A percentile compares a stretch with the other conserved stretches of the same genome.
Conservation (phyloP, 2,329 filamentous ascomycete species). For the Arthrobotrys entomopaga region DNA sequence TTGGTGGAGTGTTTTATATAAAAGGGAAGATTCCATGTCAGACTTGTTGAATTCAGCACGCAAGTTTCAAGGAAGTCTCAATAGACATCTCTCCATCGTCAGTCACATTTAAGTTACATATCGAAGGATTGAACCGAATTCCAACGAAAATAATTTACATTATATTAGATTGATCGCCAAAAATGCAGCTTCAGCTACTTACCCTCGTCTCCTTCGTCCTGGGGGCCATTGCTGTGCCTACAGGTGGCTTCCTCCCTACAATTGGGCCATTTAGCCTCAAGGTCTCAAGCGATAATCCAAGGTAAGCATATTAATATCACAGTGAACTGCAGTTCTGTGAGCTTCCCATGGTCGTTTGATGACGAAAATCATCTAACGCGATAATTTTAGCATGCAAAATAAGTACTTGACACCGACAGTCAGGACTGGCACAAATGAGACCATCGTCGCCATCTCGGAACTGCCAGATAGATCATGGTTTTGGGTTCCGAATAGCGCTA, state of each 20-base stretch:
- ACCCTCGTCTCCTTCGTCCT: conserved; percentile 16
- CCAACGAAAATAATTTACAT: too few relatives aligned
- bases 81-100: conserved; percentile 5
- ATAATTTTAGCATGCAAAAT: conserved; percentile 23
- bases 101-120: too few relatives aligned
- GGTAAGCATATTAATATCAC: conserved; percentile 10
- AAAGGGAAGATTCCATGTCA: too few relatives aligned
- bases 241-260: conserved; percentile 28
- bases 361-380: conserved; percentile 2
- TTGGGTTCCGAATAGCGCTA: conserved; percentile 51
- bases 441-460: conserved; percentile 19
- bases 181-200: conserved; percentile 32
- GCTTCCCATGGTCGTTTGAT: not conserved
- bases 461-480: conserved; percentile 42
- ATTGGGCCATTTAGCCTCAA: conserved; percentile 40
- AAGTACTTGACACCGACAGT: conserved; percentile 28
- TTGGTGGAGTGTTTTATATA: too few relatives aligned
- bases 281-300: conserved; percentile 13
- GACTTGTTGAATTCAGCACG: too few relatives aligned
- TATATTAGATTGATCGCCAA: too few relatives aligned
- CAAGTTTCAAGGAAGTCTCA: conserved; percentile 2
- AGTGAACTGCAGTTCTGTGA: not conserved
- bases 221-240: conserved; percentile 21
- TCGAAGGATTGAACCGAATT: too few relatives aligned
- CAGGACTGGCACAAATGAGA: conserved; percentile 10